Evolutionary conservation across 768 basidiomycete genomes (phyloP), one percentile per base, ranked within the genome.

Genomic region (Nidula microcarpa): DNA sequence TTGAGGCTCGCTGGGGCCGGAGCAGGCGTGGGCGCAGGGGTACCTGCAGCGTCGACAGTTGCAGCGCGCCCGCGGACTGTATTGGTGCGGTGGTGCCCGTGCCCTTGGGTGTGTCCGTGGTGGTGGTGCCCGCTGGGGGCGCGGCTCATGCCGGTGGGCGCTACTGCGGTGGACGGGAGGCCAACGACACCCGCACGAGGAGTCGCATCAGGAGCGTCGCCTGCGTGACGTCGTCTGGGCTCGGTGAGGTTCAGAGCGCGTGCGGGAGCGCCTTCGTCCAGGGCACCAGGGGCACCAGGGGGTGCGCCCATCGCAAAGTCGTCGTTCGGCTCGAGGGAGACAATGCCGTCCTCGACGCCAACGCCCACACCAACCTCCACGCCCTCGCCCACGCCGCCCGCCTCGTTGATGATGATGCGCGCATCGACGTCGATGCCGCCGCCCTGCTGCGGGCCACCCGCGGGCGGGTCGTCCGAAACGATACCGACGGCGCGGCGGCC

Each of bases 241-340:
- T 45, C 58, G 3, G 64, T 68, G 6, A 60, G 54, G 44, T 60
- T 65, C 33, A 65, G 13, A 13, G 16, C 39, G 2, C 39, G 39
- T 17, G 16, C 39, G 16, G 39, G 39, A 4, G 23, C 23, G 23
- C 23, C 23, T 30, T 30, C 70, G 13, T 62, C 66, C 47, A 89
- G 82, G 0, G 91, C 91, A 48, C 91, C 91, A 0, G 91, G 91
- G 0, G 92, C 91, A 37, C 91, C 91, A 7, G 92, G 92, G 1
- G 91, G 91, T 0, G 91, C 91, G 46, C 91, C 91, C 86, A 92
- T 90, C 5, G 87, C 89, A 58, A 93, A 89, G 65, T 90, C 89
- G 59, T 94, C 91, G 56, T 91, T 91, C n/a, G 82, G 78, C 39
- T 90, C 88, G 41, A 91, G 68, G 3, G 81, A 81, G 6, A 89